Percentiles rank a stretch among this genome's conserved stretches.
Conservation (phyloP, 2,329 filamentous ascomycete species). For the Blastomyces emzantsi region DNA sequence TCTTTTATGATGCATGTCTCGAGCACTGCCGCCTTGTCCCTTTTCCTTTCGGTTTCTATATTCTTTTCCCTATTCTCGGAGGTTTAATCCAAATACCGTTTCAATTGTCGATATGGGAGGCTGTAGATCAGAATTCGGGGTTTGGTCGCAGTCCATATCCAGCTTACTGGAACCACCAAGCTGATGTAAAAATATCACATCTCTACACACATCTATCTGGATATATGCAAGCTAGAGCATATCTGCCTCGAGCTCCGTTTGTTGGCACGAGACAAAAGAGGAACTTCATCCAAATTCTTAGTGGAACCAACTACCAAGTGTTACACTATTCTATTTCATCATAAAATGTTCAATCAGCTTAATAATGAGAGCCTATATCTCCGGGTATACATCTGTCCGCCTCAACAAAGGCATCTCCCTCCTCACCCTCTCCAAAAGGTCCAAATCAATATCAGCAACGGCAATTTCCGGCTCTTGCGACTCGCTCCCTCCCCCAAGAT, state of each 20-base stretch:
- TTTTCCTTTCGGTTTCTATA: background rate
- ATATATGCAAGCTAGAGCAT: background rate
- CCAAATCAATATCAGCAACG: constrained; percentile 47
- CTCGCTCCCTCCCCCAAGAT: constrained; percentile 42
- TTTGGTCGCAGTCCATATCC: background rate
- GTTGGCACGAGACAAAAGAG: background rate
- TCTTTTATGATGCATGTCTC: constrained; percentile 5
- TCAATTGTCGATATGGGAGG: background rate
- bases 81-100: background rate
- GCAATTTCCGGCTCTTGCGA: constrained; percentile 39
- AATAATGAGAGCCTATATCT: constrained; percentile 25
- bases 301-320: background rate
- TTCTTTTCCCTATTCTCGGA: background rate
- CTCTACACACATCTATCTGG: background rate
- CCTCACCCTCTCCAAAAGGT: constrained; percentile 44
- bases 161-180: background rate
- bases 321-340: background rate
- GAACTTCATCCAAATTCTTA: background rate
- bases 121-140: background rate
- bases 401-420: constrained; percentile 50
- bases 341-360: background rate
- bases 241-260: background rate
- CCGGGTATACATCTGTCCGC: constrained; percentile 44
- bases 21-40: background rate
- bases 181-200: constrained; percentile 5